A percentile compares a stretch with the other conserved stretches of the same genome.
phyloP scores from a whole-genome alignment of 768 basidiomycete species.

The Tylopilus plumbeoviolaceoides region DNA sequence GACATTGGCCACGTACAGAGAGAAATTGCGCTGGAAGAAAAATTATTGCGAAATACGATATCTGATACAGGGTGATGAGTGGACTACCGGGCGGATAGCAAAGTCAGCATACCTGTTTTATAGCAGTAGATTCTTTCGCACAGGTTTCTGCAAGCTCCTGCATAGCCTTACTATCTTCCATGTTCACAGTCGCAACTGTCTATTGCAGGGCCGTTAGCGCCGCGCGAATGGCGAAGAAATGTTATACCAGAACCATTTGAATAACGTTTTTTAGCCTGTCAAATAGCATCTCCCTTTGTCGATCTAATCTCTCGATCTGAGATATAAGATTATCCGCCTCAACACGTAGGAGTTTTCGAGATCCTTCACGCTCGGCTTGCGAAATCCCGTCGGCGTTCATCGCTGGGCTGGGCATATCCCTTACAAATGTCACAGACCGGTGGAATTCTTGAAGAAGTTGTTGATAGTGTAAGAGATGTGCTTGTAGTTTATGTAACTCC shows the following conservation, averaged over 20 bases:
- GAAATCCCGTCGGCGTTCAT: conserved; percentile 28
- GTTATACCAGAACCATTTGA: conserved; percentile 16
- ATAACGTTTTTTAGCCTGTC: conserved; percentile 23
- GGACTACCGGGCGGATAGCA: neutral
- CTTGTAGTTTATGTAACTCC: conserved; percentile 52
- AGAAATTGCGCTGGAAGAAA: conserved; percentile 52
- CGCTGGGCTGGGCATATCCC: conserved; percentile 46
- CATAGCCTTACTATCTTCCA: conserved; percentile 38
- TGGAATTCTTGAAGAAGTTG: conserved; percentile 52
- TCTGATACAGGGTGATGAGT: conserved; percentile 27
- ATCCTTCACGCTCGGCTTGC: conserved; percentile 23
- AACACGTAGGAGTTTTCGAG: conserved; percentile 24
- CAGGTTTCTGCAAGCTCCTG: neutral
- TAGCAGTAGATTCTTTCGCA: conserved; percentile 3
- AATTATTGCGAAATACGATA: conserved; percentile 52
- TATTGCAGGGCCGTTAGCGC: conserved; percentile 16
- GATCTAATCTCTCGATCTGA: conserved; percentile 45
- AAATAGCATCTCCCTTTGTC: conserved; percentile 21
- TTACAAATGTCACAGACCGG: conserved; percentile 47
- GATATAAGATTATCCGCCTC: conserved; percentile 45
- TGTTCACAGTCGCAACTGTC: conserved; percentile 54
- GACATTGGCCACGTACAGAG: conserved; percentile 16
- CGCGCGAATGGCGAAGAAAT: neutral
- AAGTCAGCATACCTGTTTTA: conserved; percentile 22
- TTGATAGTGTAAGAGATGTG: conserved; percentile 51